Evolutionary conservation across 208 protist species (phyloP).

Genomic region (Herpetomonas samuelpessoai): DNA sequence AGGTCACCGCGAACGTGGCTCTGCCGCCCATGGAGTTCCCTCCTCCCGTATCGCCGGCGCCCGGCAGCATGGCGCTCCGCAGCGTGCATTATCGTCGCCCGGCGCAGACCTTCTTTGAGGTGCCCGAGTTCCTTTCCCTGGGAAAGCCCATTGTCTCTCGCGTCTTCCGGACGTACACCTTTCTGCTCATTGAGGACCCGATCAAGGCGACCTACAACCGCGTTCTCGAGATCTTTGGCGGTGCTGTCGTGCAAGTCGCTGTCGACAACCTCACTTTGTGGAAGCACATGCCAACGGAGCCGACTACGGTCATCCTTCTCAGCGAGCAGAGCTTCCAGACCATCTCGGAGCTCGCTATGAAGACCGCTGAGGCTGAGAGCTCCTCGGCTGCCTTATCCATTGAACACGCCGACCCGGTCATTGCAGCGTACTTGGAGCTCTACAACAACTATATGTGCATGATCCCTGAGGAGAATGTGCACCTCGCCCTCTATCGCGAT

Average conservation of each 20-base stretch:
- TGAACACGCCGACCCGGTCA: conserved; percentile 9
- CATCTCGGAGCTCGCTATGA: conserved; percentile 31
- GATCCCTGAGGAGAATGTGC: conserved; percentile 60
- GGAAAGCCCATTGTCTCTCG: conserved; percentile 23
- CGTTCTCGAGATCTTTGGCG: conserved; percentile 37
- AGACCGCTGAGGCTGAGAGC: conserved; percentile 13
- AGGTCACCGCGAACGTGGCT: conserved; percentile 25
- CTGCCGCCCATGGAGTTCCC: conserved; percentile 43
- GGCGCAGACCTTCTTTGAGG: conserved; percentile 45
- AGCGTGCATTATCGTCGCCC: conserved; percentile 52
- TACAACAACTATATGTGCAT: conserved; percentile 45
- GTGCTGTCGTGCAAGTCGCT: conserved; percentile 19
- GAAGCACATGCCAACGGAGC: conserved; percentile 8
- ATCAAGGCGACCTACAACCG: conserved; percentile 22
- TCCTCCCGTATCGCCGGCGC: conserved; percentile 26
- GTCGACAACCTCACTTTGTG: conserved; percentile 12
- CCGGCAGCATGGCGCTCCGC: conserved; percentile 33
- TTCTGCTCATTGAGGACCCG: conserved; percentile 33
- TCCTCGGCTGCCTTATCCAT: background rate
- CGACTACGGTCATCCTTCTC: conserved; percentile 24
- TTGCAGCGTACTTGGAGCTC: conserved; percentile 27
- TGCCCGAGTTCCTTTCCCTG: conserved; percentile 50
- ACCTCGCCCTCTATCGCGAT: conserved; percentile 57
- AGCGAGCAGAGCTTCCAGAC: conserved; percentile 25
- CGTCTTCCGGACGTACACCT: conserved; percentile 36